Conservation (phyloP, 805 yeast genomes). For the Nakazawaea laoshanensis region DNA sequence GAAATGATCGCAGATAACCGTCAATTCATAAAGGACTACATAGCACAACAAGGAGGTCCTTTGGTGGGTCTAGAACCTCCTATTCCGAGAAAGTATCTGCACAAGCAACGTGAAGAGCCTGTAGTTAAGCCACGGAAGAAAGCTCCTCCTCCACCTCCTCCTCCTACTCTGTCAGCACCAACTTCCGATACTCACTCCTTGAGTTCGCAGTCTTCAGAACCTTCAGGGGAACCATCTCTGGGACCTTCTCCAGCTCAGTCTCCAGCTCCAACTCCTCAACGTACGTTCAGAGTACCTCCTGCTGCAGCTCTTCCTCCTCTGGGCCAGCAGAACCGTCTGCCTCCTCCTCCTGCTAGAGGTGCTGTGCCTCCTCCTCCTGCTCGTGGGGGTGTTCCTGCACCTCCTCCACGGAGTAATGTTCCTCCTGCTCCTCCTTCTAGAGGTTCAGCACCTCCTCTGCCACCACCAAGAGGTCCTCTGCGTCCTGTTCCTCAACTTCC, state of each 20-base stretch:
- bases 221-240: constrained; percentile 13
- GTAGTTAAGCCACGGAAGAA: constrained; percentile 23
- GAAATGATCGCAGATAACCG: constrained; percentile 86
- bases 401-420: constrained; percentile 23
- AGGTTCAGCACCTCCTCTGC: constrained; percentile 14
- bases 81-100: constrained; percentile 53
- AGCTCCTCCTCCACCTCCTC: constrained; percentile 35
- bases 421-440: constrained; percentile 21
- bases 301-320: too few species aligned
- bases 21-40: constrained; percentile 73
- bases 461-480: constrained; percentile 13
- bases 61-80: constrained; percentile 83
- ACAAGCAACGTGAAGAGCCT: constrained; percentile 16
- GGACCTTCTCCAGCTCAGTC: constrained; percentile 13
- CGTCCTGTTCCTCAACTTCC: constrained; percentile 15
- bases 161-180: constrained; percentile 20
- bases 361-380: constrained; percentile 8
- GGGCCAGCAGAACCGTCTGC: too few species aligned
- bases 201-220: not conserved
- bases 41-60: constrained; percentile 67
- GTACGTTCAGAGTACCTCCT: constrained; percentile 29
- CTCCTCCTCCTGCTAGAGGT: constrained; percentile 18
- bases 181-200: constrained; percentile 14
- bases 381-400: constrained; percentile 8
- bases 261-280: constrained; percentile 10